A percentile compares a stretch with the other conserved stretches of the same genome.
These are phyloP conservation scores for Crataegus laevigata DNA, from an alignment of 306 rosid genomes.

Conservation along the genomic window DNA sequence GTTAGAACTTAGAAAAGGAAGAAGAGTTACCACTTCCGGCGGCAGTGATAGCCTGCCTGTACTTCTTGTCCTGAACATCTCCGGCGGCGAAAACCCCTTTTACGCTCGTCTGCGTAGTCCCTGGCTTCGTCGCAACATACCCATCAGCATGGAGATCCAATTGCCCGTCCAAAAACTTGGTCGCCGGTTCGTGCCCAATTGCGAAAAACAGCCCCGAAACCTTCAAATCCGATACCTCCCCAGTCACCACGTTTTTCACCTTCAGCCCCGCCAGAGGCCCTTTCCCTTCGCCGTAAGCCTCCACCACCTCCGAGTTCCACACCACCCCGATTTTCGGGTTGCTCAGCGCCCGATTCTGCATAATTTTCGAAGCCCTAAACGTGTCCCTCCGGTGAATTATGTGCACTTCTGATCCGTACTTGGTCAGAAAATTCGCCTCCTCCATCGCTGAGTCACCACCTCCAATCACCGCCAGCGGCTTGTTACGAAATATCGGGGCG, in stretches of 20 bases:
- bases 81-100: constrained; percentile 89
- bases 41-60: constrained; percentile 90
- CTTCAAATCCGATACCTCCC: constrained; percentile 54
- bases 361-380: constrained; percentile 74
- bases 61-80: constrained; percentile 93
- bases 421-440: constrained; percentile 76
- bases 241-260: constrained; percentile 47
- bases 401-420: constrained; percentile 63
- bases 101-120: constrained; percentile 58
- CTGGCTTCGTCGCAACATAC: constrained; percentile 50
- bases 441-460: constrained; percentile 94
- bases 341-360: constrained; percentile 59
- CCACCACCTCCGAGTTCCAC: constrained; percentile 65
- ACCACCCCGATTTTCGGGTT: constrained; percentile 61
- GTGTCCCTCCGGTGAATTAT: constrained; percentile 68
- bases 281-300: constrained; percentile 45
- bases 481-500: constrained; percentile 64
- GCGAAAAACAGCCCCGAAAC: constrained; percentile 75
- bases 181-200: constrained; percentile 85
- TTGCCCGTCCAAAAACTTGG: constrained; percentile 72
- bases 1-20: neutral
- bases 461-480: constrained; percentile 67
- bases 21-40: constrained; percentile 57
- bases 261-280: constrained; percentile 59
- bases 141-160: constrained; percentile 62